phyloP scores from a whole-genome alignment of 2,329 filamentous ascomycete species.

The Aspergillus piperis region DNA sequence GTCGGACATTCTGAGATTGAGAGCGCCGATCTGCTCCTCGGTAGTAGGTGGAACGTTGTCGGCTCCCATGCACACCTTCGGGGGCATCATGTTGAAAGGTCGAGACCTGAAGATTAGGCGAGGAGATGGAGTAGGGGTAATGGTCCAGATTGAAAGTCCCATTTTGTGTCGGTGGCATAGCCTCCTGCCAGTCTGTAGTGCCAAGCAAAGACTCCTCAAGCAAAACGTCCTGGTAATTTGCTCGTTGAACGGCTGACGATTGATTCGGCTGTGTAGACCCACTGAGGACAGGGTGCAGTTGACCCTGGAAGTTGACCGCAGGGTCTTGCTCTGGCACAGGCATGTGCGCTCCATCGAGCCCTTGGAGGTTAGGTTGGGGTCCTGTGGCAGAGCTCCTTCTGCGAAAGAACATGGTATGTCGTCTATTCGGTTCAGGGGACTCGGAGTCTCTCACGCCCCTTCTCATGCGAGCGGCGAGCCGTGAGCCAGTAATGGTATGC shows the following conservation, averaged over 20 bases:
- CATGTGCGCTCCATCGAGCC: slow-evolving; percentile 1
- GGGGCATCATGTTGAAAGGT: slow-evolving; percentile 23
- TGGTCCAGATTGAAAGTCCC: slow-evolving; percentile 19
- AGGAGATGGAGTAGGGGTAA: slow-evolving; percentile 36
- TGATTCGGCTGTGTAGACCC: neutral
- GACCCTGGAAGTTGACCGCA: neutral
- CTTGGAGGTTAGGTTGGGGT: slow-evolving; percentile 2
- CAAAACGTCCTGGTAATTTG: neutral
- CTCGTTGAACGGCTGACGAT: neutral
- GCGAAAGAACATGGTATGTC: slow-evolving; percentile 17
- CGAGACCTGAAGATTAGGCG: slow-evolving; percentile 34
- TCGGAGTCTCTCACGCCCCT: slow-evolving; percentile 23
- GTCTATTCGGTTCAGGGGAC: slow-evolving; percentile 11
- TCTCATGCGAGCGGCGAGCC: slow-evolving; percentile 20
- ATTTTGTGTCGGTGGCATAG: slow-evolving; percentile 14
- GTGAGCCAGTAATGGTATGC: slow-evolving; percentile 27
- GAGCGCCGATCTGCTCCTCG: slow-evolving; percentile 18
- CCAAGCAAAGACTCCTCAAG: neutral
- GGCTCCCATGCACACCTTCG: slow-evolving; percentile 21
- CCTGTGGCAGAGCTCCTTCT: slow-evolving; percentile 14
- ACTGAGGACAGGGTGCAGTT: neutral
- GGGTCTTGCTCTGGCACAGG: neutral
- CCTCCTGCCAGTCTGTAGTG: slow-evolving; percentile 10
- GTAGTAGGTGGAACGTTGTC: slow-evolving; percentile 18
- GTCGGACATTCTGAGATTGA: slow-evolving; percentile 22